phyloP scores from a whole-genome alignment of 345 rosid species.

The Populus nigra region DNA sequence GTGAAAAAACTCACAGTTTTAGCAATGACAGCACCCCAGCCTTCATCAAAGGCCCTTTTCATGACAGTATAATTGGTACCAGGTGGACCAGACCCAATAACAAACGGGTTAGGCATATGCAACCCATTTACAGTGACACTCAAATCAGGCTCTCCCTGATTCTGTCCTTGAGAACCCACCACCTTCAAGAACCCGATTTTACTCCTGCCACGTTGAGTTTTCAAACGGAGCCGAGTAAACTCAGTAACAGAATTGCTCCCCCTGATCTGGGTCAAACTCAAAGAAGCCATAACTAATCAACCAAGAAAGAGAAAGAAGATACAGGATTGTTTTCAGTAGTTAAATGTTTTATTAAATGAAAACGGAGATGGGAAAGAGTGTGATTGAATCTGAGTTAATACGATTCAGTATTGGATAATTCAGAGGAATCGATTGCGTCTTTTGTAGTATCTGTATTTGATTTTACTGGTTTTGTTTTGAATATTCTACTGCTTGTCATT shows the following conservation, averaged over 20 bases:
- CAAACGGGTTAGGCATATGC: slow-evolving; percentile 86
- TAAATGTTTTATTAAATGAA: not conserved
- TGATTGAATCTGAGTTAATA: not conserved
- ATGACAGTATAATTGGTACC: slow-evolving; percentile 96
- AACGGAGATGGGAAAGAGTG: not conserved
- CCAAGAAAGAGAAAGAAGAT: not conserved
- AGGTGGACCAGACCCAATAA: slow-evolving; percentile 97
- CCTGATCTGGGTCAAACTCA: slow-evolving; percentile 46
- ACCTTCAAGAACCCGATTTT: slow-evolving; percentile 53
- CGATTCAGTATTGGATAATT: not conserved
- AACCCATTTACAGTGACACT: slow-evolving; percentile 83
- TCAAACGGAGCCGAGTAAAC: slow-evolving; percentile 22
- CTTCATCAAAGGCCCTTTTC: slow-evolving; percentile 97
- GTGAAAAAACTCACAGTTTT: slow-evolving; percentile 68
- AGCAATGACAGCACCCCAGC: slow-evolving; percentile 98
- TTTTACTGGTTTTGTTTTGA: not conserved
- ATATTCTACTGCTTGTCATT: not conserved
- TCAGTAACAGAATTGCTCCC: slow-evolving; percentile 33
- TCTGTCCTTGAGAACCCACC: slow-evolving; percentile 21
- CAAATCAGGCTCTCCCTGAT: slow-evolving; percentile 74
- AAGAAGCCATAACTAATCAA: slow-evolving; percentile 47
- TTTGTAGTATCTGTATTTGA: not conserved
- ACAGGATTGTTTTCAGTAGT: not conserved
- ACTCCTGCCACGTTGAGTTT: slow-evolving; percentile 24
- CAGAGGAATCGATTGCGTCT: not conserved